A percentile compares a stretch with the other conserved stretches of the same genome.
Conservation (phyloP, 345 rosid genomes). For the Alliaria petiolata region DNA sequence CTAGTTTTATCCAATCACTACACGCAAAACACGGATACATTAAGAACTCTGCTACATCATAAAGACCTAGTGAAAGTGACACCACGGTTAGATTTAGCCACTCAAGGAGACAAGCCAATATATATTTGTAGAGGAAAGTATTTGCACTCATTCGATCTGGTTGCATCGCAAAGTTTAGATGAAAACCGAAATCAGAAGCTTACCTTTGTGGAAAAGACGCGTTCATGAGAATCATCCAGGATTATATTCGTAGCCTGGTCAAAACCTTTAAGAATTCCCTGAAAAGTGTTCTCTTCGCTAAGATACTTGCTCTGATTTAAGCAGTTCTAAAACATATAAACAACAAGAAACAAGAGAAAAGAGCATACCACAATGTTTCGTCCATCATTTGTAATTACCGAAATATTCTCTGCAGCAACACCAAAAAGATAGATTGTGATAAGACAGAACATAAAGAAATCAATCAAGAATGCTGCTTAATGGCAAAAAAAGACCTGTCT, state of each 20-base stretch:
- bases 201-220: slow-evolving; percentile 88
- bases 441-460: neutral
- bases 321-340: neutral
- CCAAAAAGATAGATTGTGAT: neutral
- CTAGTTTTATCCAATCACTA: neutral
- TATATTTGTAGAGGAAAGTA: neutral
- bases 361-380: slow-evolving; percentile 80
- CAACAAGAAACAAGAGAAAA: neutral
- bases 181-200: neutral
- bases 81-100: neutral
- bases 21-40: neutral
- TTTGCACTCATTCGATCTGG: neutral
- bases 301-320: neutral
- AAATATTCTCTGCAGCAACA: slow-evolving; percentile 52
- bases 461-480: neutral
- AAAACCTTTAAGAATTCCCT: slow-evolving; percentile 83
- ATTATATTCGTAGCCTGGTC: slow-evolving; percentile 91
- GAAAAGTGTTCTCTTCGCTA: neutral
- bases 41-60: neutral
- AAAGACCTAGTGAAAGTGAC: neutral
- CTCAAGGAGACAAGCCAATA: neutral
- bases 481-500: neutral
- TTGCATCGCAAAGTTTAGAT: neutral
- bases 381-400: slow-evolving; percentile 87
- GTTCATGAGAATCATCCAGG: slow-evolving; percentile 90